These are phyloP conservation scores for Diaporthe helianthi DNA, from an alignment of 2,329 filamentous ascomycete genomes.

Conservation along the genomic window DNA sequence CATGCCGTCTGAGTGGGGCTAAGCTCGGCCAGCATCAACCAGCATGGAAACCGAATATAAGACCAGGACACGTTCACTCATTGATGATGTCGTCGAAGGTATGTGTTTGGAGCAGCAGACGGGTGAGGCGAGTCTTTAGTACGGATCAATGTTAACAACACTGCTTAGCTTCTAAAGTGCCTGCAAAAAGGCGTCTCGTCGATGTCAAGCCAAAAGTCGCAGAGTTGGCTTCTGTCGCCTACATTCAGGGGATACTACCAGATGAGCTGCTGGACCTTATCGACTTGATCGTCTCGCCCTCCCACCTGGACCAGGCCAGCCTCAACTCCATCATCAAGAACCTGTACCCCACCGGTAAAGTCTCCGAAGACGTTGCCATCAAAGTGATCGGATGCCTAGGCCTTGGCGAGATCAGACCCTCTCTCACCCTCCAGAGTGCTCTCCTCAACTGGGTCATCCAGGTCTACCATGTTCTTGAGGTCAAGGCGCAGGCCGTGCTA, in stretches of 20 bases:
- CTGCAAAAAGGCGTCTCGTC: constrained; percentile 70
- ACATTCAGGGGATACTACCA: constrained; percentile 71
- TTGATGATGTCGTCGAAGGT: constrained; percentile 48
- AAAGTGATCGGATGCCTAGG: constrained; percentile 77
- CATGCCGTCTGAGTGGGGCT: constrained; percentile 2
- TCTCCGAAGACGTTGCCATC: constrained; percentile 67
- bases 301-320: constrained; percentile 77
- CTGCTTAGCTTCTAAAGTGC: constrained; percentile 60
- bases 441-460: constrained; percentile 81
- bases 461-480: constrained; percentile 74
- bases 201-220: constrained; percentile 71
- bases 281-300: constrained; percentile 70
- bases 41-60: constrained; percentile 32
- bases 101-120: constrained; percentile 1
- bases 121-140: too few relatives aligned
- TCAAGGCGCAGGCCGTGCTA: constrained; percentile 59
- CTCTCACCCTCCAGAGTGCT: constrained; percentile 71
- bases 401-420: constrained; percentile 77
- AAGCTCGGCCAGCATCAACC: background rate
- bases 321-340: constrained; percentile 73
- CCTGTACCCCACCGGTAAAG: constrained; percentile 73
- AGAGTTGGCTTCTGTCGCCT: constrained; percentile 66
- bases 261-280: constrained; percentile 68
- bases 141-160: constrained; percentile 7
- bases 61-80: constrained; percentile 39